Conservation (phyloP, 192 early-diverging fungal species). For the Podochytrium sp. region DNA sequence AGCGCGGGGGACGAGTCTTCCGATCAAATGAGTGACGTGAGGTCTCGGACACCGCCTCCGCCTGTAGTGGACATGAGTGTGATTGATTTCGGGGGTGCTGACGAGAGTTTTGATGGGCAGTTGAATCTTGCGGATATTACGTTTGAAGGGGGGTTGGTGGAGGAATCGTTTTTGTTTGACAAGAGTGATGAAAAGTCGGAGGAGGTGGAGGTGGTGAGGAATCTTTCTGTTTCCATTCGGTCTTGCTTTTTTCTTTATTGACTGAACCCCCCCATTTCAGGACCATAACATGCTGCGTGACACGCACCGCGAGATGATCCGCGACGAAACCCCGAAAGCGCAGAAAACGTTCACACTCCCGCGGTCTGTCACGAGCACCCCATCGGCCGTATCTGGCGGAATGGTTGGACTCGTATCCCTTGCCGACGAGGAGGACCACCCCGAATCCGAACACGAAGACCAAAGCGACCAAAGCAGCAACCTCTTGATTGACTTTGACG, state of each 20-base stretch:
- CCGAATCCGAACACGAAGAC: background rate
- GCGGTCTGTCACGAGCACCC: background rate
- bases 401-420: background rate
- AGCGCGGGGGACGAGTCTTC: background rate
- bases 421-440: background rate
- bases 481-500: background rate
- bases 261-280: too few species aligned
- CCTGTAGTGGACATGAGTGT: background rate
- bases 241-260: too few species aligned
- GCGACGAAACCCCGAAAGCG: background rate
- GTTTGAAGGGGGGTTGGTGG: slow-evolving; percentile 13
- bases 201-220: too few species aligned
- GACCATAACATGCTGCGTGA: too few species aligned
- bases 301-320: too few species aligned
- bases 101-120: background rate
- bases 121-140: slow-evolving; percentile 15
- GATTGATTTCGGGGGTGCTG: background rate
- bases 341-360: background rate
- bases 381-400: background rate
- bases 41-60: background rate
- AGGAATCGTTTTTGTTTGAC: slow-evolving; percentile 1
- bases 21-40: background rate
- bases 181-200: too few species aligned
- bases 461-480: background rate
- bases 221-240: too few species aligned